Conservation (phyloP, 306 rosid species). For the Macrotyloma uniflorum region DNA sequence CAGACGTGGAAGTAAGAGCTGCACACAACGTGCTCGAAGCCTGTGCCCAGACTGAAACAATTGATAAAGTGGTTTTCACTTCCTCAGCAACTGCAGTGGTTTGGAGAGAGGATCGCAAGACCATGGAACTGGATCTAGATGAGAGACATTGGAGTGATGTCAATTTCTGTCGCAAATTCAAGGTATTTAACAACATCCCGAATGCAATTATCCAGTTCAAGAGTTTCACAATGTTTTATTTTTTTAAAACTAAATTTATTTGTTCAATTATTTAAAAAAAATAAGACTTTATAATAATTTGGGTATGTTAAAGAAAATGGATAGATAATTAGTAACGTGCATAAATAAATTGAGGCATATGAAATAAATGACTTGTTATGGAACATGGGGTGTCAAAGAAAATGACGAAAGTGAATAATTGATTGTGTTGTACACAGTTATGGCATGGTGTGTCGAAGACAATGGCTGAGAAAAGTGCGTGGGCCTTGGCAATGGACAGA, state of each 20-base stretch:
- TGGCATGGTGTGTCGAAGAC: conserved; percentile 97
- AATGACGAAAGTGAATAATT: neutral
- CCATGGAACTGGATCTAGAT: conserved; percentile 57
- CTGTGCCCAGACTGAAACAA: conserved; percentile 82
- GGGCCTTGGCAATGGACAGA: conserved; percentile 95
- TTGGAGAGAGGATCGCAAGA: conserved; percentile 76
- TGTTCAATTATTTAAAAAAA: neutral
- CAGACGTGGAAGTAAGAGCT: conserved; percentile 92
- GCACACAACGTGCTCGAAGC: conserved; percentile 97
- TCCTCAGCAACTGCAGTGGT: conserved; percentile 79
- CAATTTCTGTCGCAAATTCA: conserved; percentile 78
- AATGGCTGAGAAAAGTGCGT: conserved; percentile 76
- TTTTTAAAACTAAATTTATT: no score
- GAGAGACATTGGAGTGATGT: conserved; percentile 82
- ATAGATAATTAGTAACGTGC: neutral
- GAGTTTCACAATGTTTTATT: no score
- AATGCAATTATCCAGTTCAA: no score
- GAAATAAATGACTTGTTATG: neutral
- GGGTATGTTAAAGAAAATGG: neutral
- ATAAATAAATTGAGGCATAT: neutral
- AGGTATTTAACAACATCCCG: conserved; percentile 46
- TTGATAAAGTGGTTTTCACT: conserved; percentile 80
- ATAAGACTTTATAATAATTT: no score
- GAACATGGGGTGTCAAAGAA: neutral
- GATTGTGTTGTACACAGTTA: conserved; percentile 55